A percentile compares a stretch with the other conserved stretches of the same genome.
Evolutionary conservation across 805 yeast genomes (phyloP).

Genomic region (Kuraishia borneana): DNA sequence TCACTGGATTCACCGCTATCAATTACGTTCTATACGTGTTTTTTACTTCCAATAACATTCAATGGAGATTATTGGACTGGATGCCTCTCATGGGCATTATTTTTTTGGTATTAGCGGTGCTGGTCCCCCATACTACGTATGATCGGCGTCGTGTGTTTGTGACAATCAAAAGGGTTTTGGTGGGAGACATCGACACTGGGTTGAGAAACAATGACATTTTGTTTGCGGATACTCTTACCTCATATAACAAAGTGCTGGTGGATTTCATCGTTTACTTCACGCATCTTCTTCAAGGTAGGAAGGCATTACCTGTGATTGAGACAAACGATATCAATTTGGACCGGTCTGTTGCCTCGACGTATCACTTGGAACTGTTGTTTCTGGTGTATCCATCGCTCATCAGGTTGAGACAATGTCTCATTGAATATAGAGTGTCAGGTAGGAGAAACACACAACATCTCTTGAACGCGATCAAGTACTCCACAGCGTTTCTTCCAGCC

Average conservation of each 20-base stretch:
- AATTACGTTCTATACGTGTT: constrained; percentile 18
- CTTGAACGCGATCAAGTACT: constrained; percentile 66
- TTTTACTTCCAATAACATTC: constrained; percentile 10
- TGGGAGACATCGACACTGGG: constrained; percentile 49
- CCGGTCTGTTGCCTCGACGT: constrained; percentile 17
- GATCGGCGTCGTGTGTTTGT: constrained; percentile 34
- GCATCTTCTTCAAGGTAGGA: constrained; percentile 25
- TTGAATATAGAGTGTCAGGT: constrained; percentile 46
- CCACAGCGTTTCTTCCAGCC: constrained; percentile 47
- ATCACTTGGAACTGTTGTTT: constrained; percentile 18
- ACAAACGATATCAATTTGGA: constrained; percentile 12
- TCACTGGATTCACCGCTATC: constrained; percentile 13
- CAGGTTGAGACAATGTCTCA: constrained; percentile 72
- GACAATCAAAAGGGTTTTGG: constrained; percentile 39
- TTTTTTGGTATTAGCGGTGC: constrained; percentile 20
- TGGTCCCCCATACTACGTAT: constrained; percentile 20
- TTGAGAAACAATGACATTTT: constrained; percentile 71
- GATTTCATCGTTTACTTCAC: constrained; percentile 55
- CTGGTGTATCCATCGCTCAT: constrained; percentile 53
- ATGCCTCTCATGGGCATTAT: constrained; percentile 28
- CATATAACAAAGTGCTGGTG: constrained; percentile 65
- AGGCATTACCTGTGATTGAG: constrained; percentile 18
- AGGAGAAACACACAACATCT: constrained; percentile 41
- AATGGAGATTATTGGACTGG: constrained; percentile 17
- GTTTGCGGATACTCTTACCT: constrained; percentile 74